Conservation (phyloP, 2,329 filamentous ascomycete species). For the Akanthomyces muscarius region DNA sequence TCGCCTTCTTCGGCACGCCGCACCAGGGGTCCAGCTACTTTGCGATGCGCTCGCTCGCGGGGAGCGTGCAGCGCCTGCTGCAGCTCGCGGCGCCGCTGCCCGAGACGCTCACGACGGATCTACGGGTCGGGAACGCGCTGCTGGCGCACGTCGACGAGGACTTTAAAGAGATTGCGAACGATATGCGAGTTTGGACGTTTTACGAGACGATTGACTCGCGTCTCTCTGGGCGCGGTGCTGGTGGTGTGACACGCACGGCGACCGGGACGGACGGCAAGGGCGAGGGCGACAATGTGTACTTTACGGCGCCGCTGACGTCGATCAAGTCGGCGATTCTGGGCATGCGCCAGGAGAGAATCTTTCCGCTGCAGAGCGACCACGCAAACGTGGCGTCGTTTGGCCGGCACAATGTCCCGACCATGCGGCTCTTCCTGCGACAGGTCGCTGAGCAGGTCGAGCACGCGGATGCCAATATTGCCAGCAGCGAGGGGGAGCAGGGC, state of each 20-base stretch:
- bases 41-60: slow-evolving; percentile 52
- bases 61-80: slow-evolving; percentile 50
- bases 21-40: slow-evolving; percentile 62
- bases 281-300: slow-evolving; percentile 44
- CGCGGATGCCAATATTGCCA: slow-evolving; percentile 28
- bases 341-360: slow-evolving; percentile 48
- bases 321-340: slow-evolving; percentile 52
- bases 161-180: slow-evolving; percentile 53
- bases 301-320: slow-evolving; percentile 56
- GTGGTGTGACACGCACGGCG: slow-evolving; percentile 21
- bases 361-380: slow-evolving; percentile 52
- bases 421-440: slow-evolving; percentile 38
- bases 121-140: slow-evolving; percentile 47
- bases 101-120: slow-evolving; percentile 43
- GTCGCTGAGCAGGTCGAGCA: slow-evolving; percentile 30
- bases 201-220: slow-evolving; percentile 60
- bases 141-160: slow-evolving; percentile 49
- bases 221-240: slow-evolving; percentile 41
- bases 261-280: neutral
- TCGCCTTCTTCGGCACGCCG: slow-evolving; percentile 57
- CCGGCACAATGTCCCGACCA: slow-evolving; percentile 43
- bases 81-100: slow-evolving; percentile 50
- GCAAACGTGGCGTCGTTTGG: slow-evolving; percentile 53
- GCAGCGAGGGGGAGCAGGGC: neutral
- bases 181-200: slow-evolving; percentile 59